Base-by-base conservation (phyloP, 495 filamentous ascomycete species). In the Antarctomyces pellizariae region DNA sequence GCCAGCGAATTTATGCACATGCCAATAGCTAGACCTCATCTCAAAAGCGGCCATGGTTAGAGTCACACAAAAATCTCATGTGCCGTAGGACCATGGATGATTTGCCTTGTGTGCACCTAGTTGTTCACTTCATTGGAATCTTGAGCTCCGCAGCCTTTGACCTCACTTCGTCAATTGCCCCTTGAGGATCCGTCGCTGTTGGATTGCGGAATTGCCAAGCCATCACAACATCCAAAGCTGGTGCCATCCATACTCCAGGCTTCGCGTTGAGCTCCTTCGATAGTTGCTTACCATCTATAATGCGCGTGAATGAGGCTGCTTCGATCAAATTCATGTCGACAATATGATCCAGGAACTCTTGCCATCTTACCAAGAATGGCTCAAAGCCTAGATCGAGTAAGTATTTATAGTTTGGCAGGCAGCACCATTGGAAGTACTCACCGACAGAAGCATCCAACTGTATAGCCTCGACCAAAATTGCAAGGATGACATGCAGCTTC, bases 171-270 rank as follows among this genome's bases (percentile, higher is more conserved):
- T 76, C 64, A 32, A 90, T 53, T 3, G 59, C 77, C 12, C 54
- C 60, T 4, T 56, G 43, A 10, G 67, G 56, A 28, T 75, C 67
- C 4, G 52, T 56, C 4, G 47, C 49, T 2, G 62, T 62, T 2
- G 82, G 78, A 43, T 93, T 64, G 16, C 72, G 54, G 15, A 95
- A 53, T 51, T 95, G 89, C 77, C 80, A 93, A 30, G 65, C 63
- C 44, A 86, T 57, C 16, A 69, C 66, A 9, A 72, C 49, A 5
- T 75, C 66, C 23, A 86, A 41, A 8, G 78, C 80, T 30, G 52
- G 50, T 32, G 62, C 60, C 58, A 80, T 65, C 84, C 84, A 95
- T 8, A 56, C 67, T 4, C 86, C 86, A 2, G 67, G 63, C 35
- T 57, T 60, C 2, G 53, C 54, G 0, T 56, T 54, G 9, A 93